These are phyloP conservation scores for Monilinia laxa DNA, from an alignment of 2,329 filamentous ascomycete genomes.

Conservation along the genomic window DNA sequence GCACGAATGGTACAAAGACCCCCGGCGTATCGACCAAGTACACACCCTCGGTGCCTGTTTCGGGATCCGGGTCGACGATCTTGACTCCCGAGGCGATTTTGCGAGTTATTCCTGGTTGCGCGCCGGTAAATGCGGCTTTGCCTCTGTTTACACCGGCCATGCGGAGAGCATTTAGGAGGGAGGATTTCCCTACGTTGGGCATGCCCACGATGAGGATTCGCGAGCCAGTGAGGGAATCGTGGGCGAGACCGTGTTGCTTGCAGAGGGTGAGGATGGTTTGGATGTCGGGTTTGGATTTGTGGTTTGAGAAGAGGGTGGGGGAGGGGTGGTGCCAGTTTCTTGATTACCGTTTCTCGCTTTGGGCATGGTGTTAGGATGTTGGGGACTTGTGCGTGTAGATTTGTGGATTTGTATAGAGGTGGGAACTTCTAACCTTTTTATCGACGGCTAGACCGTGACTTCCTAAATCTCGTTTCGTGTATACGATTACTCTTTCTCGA, in stretches of 20 bases:
- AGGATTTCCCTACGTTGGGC: constrained; percentile 97
- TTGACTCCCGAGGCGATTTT: constrained; percentile 83
- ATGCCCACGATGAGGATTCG: constrained; percentile 89
- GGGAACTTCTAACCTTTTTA: constrained; percentile 41
- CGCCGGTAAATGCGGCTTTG: constrained; percentile 79
- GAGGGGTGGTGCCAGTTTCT: constrained; percentile 53
- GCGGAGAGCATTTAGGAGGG: constrained; percentile 84
- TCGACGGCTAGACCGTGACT: constrained; percentile 44
- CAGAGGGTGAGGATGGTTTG: constrained; percentile 48
- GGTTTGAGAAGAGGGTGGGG: constrained; percentile 53
- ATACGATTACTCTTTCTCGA: constrained; percentile 76
- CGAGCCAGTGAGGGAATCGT: constrained; percentile 71
- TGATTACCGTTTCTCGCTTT: constrained; percentile 49
- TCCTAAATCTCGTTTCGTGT: constrained; percentile 84
- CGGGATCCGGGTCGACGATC: constrained; percentile 59
- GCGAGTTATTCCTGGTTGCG: constrained; percentile 85
- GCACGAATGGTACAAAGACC: constrained; percentile 91
- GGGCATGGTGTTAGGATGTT: no score
- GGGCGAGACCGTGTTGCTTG: constrained; percentile 49
- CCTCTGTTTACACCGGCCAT: constrained; percentile 60
- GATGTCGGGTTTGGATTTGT: constrained; percentile 48
- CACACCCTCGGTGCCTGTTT: constrained; percentile 50
- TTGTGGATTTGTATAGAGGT: no score
- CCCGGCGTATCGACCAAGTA: constrained; percentile 92
- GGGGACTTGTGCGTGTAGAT: no score